Base-by-base conservation (phyloP, 1,139 yeast genomes). In the Magnusiomyces fungicola region DNA sequence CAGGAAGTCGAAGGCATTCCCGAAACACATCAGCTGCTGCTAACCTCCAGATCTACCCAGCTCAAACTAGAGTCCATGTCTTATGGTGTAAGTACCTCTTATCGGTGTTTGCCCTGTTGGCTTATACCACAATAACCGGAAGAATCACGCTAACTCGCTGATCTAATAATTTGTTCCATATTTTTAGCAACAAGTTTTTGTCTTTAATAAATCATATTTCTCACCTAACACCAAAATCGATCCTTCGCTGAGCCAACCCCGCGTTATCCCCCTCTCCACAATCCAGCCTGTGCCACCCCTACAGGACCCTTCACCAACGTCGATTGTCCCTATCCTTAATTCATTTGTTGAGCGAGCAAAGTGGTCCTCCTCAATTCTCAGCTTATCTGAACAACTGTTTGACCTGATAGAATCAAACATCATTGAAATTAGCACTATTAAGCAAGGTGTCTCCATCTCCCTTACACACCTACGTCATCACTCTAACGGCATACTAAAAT, bases 381-480 rank as follows among this genome's bases (percentile, higher is more conserved):
- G 39, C 6, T 45, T 45, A 29, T 25, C 53, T 2, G 48, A 50
- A 16, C 36, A 45, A 24, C 40, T 53, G 12, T 23, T 47, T 23
- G 34, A 47, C 38, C 48, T 42, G 19, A 50, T 55, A 6, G 53
- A 50, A 19, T 36, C 48, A 22, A 43, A 45, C 22, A 47, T 46
- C n/a, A 33, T 47, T 1, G 53, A 61, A 46, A 58, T 59, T 16
- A 47, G 49, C 10, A 59, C 61, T 12, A 58, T 65, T 16, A 54
- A 57, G 36, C 56, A 55, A n/a, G 64, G 65, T 14, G 56, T 60
- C 2, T 57, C 53, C 7, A 60, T 63, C 14, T 65, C 67, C 3
- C 53, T 63, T 24, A 53, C 58, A 2, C 63, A 64, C 47, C 52
- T 65, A 53, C 53, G 55, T 25, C 60, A 58, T 29, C 66, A 64